Evolutionary conservation across 768 basidiomycete species (phyloP), one percentile per base, ranked within the genome.

Genomic region (Daedaleopsis sinensis): DNA sequence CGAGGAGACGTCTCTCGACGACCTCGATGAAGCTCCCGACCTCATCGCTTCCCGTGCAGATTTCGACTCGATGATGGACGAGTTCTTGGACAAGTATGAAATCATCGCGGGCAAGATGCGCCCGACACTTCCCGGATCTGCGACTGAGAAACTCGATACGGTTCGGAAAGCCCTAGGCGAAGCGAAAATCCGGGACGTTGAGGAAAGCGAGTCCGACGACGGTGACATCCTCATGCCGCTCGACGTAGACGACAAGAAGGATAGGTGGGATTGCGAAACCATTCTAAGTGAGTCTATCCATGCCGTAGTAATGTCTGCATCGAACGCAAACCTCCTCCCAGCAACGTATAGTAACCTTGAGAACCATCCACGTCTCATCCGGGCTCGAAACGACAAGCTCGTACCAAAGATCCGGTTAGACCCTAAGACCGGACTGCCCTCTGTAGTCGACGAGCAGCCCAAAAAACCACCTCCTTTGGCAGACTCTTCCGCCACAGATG

Each of bases 271-370:
- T 71, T 96, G 93, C 63, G 96, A 99, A 74, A 97, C 94, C 1
- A 91, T 99, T 42, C 78, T 99, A 2, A 88, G 96, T 96, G 73
- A 73, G 91, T 24, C 11, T 37, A 15, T 2, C 21, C 5, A 24
- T 49, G 8, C 23, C 23, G 5, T 21, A 10, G 12, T 3, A 24
- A 10, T 23, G 47, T 13, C 47, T 32, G 27, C 27, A 49, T 24
- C 23, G 19, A 49, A 12, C 12, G 44, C 19, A 48, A 48, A 19
- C 19, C 12, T 49, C 35, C 15, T 52, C 35, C 19, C 70, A 97
- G 96, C 91, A 10, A 98, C 96, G 11, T 96, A 95, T 71, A 90
- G 94, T n/a, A 99, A 97, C 70, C 80, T 98, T 8, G 97, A 97
- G 72, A 99, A 99, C 69, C 97, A 98, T 72, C 97, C 97, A 0